Percentiles rank a stretch among this genome's conserved stretches.
Conservation (phyloP, 192 early-diverging fungal genomes). For the Podila minutissima region DNA sequence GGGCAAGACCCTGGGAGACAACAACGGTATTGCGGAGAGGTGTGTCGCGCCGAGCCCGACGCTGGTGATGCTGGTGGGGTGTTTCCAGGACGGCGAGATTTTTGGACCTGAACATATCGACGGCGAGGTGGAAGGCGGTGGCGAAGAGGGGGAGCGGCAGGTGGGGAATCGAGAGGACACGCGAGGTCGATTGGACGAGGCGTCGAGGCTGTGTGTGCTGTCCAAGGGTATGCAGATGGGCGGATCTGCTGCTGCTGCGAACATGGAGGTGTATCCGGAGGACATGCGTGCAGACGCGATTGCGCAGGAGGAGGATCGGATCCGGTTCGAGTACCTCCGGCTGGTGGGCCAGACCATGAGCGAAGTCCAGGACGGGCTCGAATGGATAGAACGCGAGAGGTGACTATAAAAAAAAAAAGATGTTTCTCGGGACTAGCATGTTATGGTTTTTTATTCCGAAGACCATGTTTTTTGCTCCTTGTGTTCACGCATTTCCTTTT, state of each 20-base stretch:
- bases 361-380: constrained; percentile 31
- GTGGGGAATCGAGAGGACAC: not conserved
- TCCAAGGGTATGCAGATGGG: not conserved
- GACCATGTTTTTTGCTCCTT: not conserved
- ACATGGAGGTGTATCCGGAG: not conserved
- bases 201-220: too few relatives aligned
- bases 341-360: constrained; percentile 12
- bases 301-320: not conserved
- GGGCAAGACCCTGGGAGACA: constrained; percentile 25
- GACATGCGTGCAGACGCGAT: constrained; percentile 2
- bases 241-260: not conserved
- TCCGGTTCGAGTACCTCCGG: constrained; percentile 13
- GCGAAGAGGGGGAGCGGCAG: not conserved
- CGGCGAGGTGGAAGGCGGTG: not conserved
- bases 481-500: not conserved
- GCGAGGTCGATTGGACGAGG: not conserved
- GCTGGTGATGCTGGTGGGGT: constrained; percentile 6
- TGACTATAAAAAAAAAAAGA: constrained; percentile 5
- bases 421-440: not conserved
- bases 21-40: not conserved
- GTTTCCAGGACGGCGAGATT: not conserved
- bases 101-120: too few relatives aligned
- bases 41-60: not conserved
- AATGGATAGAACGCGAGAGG: constrained; percentile 27
- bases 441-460: not conserved